These are phyloP conservation scores for Sugiyamaella xylanicola DNA, from an alignment of 1,139 yeast genomes.

Conservation along the genomic window DNA sequence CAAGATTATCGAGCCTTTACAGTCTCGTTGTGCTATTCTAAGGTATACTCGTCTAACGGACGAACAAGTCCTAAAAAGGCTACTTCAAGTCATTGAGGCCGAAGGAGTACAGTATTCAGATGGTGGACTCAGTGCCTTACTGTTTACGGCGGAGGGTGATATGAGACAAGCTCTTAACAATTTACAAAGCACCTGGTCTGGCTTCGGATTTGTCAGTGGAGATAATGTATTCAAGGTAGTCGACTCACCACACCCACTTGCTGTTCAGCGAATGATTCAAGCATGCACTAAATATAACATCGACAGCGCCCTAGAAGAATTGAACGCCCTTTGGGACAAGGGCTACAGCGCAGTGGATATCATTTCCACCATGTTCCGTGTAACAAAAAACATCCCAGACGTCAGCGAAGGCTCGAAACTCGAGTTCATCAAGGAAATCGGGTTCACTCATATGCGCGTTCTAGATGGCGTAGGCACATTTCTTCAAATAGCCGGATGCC, in stretches of 20 bases:
- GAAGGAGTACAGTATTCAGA: conserved; percentile 81
- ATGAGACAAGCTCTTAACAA: conserved; percentile 98
- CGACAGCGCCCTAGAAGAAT: conserved; percentile 67
- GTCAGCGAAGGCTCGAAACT: conserved; percentile 67
- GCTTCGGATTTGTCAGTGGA: conserved; percentile 86
- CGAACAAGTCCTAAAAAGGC: conserved; percentile 77
- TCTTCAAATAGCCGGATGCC: conserved; percentile 80
- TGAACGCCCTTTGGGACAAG: conserved; percentile 76
- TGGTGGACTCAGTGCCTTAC: conserved; percentile 89
- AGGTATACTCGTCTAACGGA: conserved; percentile 81
- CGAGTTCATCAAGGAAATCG: conserved; percentile 81
- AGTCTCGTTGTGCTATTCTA: conserved; percentile 93
- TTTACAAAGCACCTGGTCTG: conserved; percentile 90
- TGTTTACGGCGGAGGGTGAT: conserved; percentile 98
- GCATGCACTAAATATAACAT: conserved; percentile 55
- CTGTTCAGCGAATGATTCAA: conserved; percentile 72
- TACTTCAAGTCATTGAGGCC: conserved; percentile 66
- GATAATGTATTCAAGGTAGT: conserved; percentile 93
- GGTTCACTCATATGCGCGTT: conserved; percentile 87
- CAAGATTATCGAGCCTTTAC: conserved; percentile 95
- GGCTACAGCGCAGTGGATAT: conserved; percentile 96
- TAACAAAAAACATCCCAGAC: conserved; percentile 72
- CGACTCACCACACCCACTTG: conserved; percentile 94
- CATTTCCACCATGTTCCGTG: conserved; percentile 86
- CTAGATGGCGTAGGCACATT: conserved; percentile 91